Conservation (phyloP, 768 basidiomycete species). For the Dendrothele bispora region DNA sequence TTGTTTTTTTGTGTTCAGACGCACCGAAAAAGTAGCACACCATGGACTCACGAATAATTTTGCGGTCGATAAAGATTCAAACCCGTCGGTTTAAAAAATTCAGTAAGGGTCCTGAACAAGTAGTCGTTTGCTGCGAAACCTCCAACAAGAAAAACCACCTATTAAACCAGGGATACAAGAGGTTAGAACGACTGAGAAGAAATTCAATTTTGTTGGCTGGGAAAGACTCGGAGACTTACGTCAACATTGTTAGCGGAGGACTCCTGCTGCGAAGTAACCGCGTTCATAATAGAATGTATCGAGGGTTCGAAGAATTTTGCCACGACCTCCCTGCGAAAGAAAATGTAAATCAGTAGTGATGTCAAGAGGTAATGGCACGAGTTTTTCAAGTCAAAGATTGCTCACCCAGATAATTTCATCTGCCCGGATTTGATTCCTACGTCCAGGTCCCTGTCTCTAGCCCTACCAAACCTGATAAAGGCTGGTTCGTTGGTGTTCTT, state of each 20-base stretch:
- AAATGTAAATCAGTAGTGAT: not conserved
- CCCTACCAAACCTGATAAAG: conserved; percentile 42
- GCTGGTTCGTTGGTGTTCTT: conserved; percentile 35
- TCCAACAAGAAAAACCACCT: conserved; percentile 50
- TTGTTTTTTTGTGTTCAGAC: too few relatives aligned
- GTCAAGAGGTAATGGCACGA: too few relatives aligned
- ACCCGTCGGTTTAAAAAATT: conserved; percentile 29
- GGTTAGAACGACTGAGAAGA: too few relatives aligned
- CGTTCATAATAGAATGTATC: conserved; percentile 32
- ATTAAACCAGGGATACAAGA: not conserved
- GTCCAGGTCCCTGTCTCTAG: conserved; percentile 35
- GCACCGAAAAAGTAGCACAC: too few relatives aligned
- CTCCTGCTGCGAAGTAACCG: conserved; percentile 31
- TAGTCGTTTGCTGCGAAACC: conserved; percentile 53
- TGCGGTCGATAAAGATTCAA: conserved; percentile 44
- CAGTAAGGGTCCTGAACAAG: conserved; percentile 41
- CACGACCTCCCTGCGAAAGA: conserved; percentile 20
- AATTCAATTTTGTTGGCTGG: too few relatives aligned
- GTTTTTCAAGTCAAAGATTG: not conserved
- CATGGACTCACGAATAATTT: conserved; percentile 46
- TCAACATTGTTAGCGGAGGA: conserved; percentile 29
- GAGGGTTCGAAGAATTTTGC: conserved; percentile 45
- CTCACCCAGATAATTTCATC: conserved; percentile 37
- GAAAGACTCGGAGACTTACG: conserved; percentile 24
- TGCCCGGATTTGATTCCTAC: conserved; percentile 39